These are phyloP conservation scores for Scorias spongiosa DNA, from an alignment of 2,329 filamentous ascomycete genomes.

Conservation along the genomic window DNA sequence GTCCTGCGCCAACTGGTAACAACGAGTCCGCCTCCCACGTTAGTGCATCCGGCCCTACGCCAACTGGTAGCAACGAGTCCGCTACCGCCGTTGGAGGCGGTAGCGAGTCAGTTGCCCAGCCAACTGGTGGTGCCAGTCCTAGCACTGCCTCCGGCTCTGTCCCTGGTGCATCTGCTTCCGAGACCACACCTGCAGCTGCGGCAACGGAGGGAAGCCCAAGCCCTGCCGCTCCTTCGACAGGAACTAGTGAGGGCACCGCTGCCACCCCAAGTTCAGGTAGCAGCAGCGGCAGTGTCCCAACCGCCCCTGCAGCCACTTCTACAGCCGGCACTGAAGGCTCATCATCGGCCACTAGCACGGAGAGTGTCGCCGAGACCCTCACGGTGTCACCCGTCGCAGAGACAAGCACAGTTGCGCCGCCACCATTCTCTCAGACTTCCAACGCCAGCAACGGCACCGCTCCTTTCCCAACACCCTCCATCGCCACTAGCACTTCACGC, in stretches of 20 bases:
- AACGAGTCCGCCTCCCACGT: too few species aligned
- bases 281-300: not conserved
- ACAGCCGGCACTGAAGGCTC: not conserved
- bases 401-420: not conserved
- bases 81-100: not conserved
- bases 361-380: not conserved
- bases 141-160: not conserved
- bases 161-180: not conserved
- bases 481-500: not conserved
- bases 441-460: not conserved
- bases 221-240: not conserved
- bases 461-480: not conserved
- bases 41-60: not conserved
- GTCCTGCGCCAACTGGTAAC: too few species aligned
- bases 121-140: not conserved
- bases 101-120: not conserved
- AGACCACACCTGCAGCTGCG: not conserved
- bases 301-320: not conserved
- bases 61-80: not conserved
- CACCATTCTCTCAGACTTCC: not conserved
- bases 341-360: not conserved
- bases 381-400: not conserved
- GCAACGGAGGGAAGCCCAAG: not conserved
- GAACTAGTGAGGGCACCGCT: not conserved
- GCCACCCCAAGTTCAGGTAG: not conserved